Base-by-base conservation (phyloP, 78 protist species). In the Dictyostelium purpureum region DNA sequence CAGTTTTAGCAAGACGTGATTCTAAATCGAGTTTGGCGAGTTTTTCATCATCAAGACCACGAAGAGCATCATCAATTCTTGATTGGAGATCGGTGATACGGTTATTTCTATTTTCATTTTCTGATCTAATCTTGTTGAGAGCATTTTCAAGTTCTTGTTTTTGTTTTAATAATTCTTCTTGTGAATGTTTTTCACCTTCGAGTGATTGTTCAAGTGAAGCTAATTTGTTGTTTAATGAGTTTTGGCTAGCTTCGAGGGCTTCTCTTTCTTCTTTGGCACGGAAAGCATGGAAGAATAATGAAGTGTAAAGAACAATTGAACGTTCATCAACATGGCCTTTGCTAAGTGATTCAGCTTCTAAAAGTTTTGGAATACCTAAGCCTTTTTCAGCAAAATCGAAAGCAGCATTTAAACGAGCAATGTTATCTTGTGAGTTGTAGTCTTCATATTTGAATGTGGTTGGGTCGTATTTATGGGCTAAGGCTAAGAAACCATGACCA, bases 301-400 rank as follows among this genome's bases (percentile, higher is more conserved):
- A 89, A 0, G 83, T 74, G 90, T 94, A 94, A 38, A 94, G 47
- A 18, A 88, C 45, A 82, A 94, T 80, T 76, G 96, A 79, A 51
- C 96, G 71, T 71, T 94, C 96, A 54, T 94, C 96, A 43, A 94
- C 91, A 31, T 87, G 51, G 28, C 96, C 96, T 67, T 94, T 91
- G n/a, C 89, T 56, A 26, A 94, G 90, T 35, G 87, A 83, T 21
- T 87, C 94, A 18, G 88, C 96, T 12, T 94, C 90, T 56, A 94
- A 79, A 3, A 94, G 77, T 37, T 75, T 77, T 47, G 89, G 94
- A 59, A 94, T 67, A 52, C 87, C 94, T 14, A 94, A 37, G 4
- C 81, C 90, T 75, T 93, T 93, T 67, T 80, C 83, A 19, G 96
- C 96, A 47, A 63, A 78, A 52, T 90, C 95, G 70, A 90, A 90